Percentiles rank a stretch among this genome's conserved stretches.
These are phyloP conservation scores for Starmera quercuum DNA, from an alignment of 805 yeast genomes.

Conservation along the genomic window DNA sequence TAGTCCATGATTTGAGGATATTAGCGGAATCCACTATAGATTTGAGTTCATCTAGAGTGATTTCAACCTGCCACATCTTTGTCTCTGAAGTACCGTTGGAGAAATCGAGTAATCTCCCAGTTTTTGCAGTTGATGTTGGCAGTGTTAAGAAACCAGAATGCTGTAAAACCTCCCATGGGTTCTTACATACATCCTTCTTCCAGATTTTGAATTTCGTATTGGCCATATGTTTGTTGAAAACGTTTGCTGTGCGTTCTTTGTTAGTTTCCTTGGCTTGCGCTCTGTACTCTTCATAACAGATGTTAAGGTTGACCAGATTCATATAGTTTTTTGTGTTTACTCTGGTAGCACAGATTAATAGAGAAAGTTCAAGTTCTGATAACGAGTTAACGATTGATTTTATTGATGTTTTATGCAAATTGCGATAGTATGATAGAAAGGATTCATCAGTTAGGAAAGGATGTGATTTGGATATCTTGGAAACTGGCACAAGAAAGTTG, in stretches of 20 bases:
- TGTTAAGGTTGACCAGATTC: conserved; percentile 63
- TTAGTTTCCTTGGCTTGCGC: conserved; percentile 40
- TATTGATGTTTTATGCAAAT: conserved; percentile 20
- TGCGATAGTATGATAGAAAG: conserved; percentile 20
- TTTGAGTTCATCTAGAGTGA: conserved; percentile 19
- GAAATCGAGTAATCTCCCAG: conserved; percentile 7
- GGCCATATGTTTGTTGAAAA: conserved; percentile 23
- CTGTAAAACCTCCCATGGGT: conserved; percentile 67
- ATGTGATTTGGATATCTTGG: conserved; percentile 19
- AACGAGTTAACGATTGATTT: conserved; percentile 28
- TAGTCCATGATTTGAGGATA: conserved; percentile 18
- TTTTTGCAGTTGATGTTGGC: conserved; percentile 5
- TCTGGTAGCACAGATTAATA: conserved; percentile 72
- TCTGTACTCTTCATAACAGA: conserved; percentile 72
- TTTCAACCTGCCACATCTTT: conserved; percentile 19
- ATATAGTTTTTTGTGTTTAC: conserved; percentile 51
- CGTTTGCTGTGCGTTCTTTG: conserved; percentile 27
- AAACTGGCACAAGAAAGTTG: conserved; percentile 34
- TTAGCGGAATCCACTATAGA: conserved; percentile 7
- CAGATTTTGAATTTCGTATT: conserved; percentile 42
- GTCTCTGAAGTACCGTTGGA: conserved; percentile 15
- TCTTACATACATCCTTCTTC: conserved; percentile 52
- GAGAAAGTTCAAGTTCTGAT: conserved; percentile 64
- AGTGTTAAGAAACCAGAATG: conserved; percentile 10
- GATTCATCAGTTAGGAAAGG: conserved; percentile 18